A percentile compares a stretch with the other conserved stretches of the same genome.
Conservation (phyloP, 805 yeast genomes). For the Grigorovia yakushimaensis region DNA sequence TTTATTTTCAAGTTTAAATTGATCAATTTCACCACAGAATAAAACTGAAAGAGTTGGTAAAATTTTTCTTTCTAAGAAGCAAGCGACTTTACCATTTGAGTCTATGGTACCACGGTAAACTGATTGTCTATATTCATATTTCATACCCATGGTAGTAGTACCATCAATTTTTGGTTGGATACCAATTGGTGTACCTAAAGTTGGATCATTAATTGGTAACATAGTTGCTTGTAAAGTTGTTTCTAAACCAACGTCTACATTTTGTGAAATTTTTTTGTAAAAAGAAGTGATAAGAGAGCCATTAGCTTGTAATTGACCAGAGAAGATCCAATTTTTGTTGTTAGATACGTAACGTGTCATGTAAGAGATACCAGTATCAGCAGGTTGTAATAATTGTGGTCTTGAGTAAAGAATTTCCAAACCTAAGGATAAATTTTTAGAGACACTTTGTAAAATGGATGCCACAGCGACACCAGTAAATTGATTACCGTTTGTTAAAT, state of each 20-base stretch:
- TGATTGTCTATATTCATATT: constrained; percentile 94
- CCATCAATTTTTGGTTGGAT: constrained; percentile 84
- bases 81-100: constrained; percentile 81
- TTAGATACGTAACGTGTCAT: constrained; percentile 75
- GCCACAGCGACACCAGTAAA: constrained; percentile 91
- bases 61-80: constrained; percentile 86
- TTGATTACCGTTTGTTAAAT: constrained; percentile 39
- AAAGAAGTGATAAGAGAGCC: constrained; percentile 83
- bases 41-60: constrained; percentile 83
- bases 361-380: constrained; percentile 85
- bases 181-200: constrained; percentile 72
- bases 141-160: constrained; percentile 88
- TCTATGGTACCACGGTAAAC: constrained; percentile 93
- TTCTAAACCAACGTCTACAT: constrained; percentile 92
- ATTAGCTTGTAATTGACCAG: constrained; percentile 88
- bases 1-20: constrained; percentile 63
- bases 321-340: constrained; percentile 76
- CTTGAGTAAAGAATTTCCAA: constrained; percentile 80
- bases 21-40: constrained; percentile 91
- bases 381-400: constrained; percentile 62
- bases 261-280: constrained; percentile 89
- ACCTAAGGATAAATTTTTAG: constrained; percentile 79
- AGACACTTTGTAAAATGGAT: constrained; percentile 79
- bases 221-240: constrained; percentile 70
- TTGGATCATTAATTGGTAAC: constrained; percentile 62